Evolutionary conservation across 331 rosid genomes (phyloP).

Genomic region (Quercus tomentella): DNA sequence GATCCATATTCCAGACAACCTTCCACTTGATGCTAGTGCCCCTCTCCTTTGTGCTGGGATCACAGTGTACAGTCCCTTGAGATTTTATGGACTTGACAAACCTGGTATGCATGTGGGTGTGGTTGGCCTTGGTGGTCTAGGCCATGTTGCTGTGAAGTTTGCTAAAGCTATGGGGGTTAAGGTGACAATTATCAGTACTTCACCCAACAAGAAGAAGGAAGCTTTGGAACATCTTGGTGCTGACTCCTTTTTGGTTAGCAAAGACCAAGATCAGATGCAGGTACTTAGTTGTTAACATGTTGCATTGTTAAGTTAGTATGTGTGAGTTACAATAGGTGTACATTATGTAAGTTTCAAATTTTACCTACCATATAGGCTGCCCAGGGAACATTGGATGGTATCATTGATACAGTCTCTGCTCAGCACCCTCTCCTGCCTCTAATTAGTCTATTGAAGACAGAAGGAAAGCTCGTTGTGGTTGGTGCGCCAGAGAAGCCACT

Average conservation of each 20-base stretch:
- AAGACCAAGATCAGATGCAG: slow-evolving; percentile 34
- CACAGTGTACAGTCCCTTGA: slow-evolving; percentile 53
- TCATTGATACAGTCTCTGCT: slow-evolving; percentile 47
- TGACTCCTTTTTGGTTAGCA: slow-evolving; percentile 22
- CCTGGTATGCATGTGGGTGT: slow-evolving; percentile 29
- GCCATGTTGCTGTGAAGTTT: slow-evolving; percentile 37
- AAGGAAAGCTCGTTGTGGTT: slow-evolving; percentile 26
- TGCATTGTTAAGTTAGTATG: too few relatives aligned
- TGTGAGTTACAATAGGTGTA: too few relatives aligned
- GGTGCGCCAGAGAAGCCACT: slow-evolving; percentile 20
- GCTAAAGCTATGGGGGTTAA: slow-evolving; percentile 26
- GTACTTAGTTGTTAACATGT: not conserved
- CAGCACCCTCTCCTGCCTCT: slow-evolving; percentile 28
- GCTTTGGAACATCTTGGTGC: slow-evolving; percentile 31
- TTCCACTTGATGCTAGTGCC: slow-evolving; percentile 26
- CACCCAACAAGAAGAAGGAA: slow-evolving; percentile 31
- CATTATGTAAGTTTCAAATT: not conserved
- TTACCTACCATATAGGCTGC: slow-evolving; percentile 20
- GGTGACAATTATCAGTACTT: slow-evolving; percentile 30
- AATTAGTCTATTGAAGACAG: slow-evolving; percentile 26
- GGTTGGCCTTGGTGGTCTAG: slow-evolving; percentile 39
- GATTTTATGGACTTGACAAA: slow-evolving; percentile 14
- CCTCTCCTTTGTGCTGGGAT: slow-evolving; percentile 50
- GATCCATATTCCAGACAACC: not conserved
- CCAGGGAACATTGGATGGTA: slow-evolving; percentile 40